Base-by-base conservation (phyloP, 2,329 filamentous ascomycete genomes). In the Diaporthe longicolla region DNA sequence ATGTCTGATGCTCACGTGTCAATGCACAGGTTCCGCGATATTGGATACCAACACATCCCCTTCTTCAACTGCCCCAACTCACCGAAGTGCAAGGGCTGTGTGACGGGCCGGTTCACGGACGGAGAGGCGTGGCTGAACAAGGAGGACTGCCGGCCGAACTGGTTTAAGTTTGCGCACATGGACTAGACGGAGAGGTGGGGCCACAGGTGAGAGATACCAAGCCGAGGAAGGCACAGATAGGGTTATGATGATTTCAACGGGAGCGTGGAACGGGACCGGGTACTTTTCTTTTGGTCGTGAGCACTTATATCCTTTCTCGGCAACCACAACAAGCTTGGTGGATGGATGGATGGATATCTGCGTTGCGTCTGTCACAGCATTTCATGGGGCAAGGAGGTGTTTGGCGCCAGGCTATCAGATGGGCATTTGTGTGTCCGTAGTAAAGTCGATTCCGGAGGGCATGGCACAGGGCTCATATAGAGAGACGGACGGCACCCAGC, bases 11-110 rank as follows among this genome's bases (percentile, higher is more conserved):
- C 40, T 45, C 17, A 29, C 17, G 17, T 71, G 24, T 43, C 58
- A 9, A 35, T 35, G 75, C 72, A 9, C 76, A 98, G 95, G 95
- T 99, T 99, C 92, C 95, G 96, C 71, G 97, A 99, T 82, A 98
- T 99, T 78, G 97, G 97, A 73, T 99, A 99, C 85, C 95, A 98
- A 80, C 97, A 99, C 79, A 95, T 98, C 71, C 97, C 97, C 59
- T 99, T 97, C 86, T 98, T 97, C 89, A 99, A 99, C 86, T 99
- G 97, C 82, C 97, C 97, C 76, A 98, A 98, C 85, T 97, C 93
- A 70, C 94, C 94, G 66, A 98, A 98, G 84, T 98, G 96, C 82
- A 93, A 89, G 77, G 94, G 94, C 77, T 98, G 96, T 82, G 89
- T 92, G n/a, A 90, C 94, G 0, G 97, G 96, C 66, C 91, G 93